Conservation (phyloP, 208 protist species). For the Trypanosoma scelopori region DNA sequence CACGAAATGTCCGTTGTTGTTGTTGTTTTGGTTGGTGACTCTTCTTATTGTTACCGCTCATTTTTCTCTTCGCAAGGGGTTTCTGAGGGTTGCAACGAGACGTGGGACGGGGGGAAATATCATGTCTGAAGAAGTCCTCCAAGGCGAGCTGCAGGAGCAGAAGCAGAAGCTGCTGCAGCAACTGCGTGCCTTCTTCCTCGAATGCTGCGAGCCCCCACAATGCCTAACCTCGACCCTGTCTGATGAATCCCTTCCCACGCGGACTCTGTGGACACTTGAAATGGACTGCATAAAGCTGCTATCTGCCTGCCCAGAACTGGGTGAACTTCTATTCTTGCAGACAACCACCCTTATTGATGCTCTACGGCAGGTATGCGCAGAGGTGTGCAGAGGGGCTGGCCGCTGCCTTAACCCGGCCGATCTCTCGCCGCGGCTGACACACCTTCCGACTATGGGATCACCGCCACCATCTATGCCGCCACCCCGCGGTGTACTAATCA, state of each 20-base stretch:
- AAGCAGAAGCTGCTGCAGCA: conserved; percentile 7
- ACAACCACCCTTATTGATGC: conserved; percentile 45
- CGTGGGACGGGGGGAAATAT: background rate
- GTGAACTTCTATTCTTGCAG: conserved; percentile 41
- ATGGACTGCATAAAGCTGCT: conserved; percentile 83
- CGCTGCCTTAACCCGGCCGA: conserved; percentile 44
- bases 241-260: conserved; percentile 15
- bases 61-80: background rate
- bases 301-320: conserved; percentile 44
- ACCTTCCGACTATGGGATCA: conserved; percentile 53
- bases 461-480: conserved; percentile 65
- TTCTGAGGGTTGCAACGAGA: conserved; percentile 2
- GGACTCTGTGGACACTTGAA: conserved; percentile 60
- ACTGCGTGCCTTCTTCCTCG: conserved; percentile 51
- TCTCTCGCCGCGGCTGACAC: conserved; percentile 68
- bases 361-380: conserved; percentile 44
- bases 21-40: background rate
- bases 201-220: conserved; percentile 60
- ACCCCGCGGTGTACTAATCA: conserved; percentile 56
- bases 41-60: background rate
- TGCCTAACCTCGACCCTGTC: conserved; percentile 22
- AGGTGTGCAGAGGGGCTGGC: conserved; percentile 52
- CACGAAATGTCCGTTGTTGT: too few species aligned
- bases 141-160: conserved; percentile 6
- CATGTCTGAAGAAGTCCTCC: conserved; percentile 3